Conservation (phyloP, 208 protist species). For the Crithidia mellificae region DNA sequence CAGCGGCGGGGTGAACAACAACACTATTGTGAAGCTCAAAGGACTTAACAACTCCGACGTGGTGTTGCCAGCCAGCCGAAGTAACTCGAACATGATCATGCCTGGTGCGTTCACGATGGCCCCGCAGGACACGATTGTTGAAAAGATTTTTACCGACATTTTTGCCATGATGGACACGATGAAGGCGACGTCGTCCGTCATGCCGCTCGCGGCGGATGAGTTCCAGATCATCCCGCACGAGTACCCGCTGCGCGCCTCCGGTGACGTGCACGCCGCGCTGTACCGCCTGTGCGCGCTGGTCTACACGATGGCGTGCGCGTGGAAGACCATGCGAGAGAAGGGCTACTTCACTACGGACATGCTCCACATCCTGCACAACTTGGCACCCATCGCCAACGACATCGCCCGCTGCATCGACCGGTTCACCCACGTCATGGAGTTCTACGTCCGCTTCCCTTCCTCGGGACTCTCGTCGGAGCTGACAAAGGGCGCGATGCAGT, state of each 20-base stretch:
- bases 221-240: conserved; percentile 53
- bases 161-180: conserved; percentile 50
- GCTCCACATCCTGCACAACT: conserved; percentile 64
- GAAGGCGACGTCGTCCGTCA: conserved; percentile 48
- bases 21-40: neutral
- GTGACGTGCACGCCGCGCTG: conserved; percentile 63
- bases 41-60: neutral
- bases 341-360: conserved; percentile 73
- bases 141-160: conserved; percentile 44
- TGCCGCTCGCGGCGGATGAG: conserved; percentile 72
- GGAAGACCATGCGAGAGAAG: conserved; percentile 79
- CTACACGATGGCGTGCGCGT: conserved; percentile 76
- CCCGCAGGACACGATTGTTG: conserved; percentile 44
- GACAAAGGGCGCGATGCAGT: conserved; percentile 59
- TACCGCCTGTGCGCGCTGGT: conserved; percentile 70
- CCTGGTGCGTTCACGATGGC: conserved; percentile 49
- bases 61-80: neutral
- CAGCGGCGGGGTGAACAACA: conserved; percentile 11
- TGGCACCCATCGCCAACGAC: conserved; percentile 57
- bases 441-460: conserved; percentile 57
- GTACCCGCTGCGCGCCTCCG: conserved; percentile 60
- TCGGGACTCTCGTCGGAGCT: conserved; percentile 55
- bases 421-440: conserved; percentile 53
- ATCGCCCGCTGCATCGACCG: conserved; percentile 51
- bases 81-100: conserved; percentile 21